These are phyloP conservation scores for Populus trichocarpa DNA, from an alignment of 441 rosid genomes.

Conservation along the genomic window DNA sequence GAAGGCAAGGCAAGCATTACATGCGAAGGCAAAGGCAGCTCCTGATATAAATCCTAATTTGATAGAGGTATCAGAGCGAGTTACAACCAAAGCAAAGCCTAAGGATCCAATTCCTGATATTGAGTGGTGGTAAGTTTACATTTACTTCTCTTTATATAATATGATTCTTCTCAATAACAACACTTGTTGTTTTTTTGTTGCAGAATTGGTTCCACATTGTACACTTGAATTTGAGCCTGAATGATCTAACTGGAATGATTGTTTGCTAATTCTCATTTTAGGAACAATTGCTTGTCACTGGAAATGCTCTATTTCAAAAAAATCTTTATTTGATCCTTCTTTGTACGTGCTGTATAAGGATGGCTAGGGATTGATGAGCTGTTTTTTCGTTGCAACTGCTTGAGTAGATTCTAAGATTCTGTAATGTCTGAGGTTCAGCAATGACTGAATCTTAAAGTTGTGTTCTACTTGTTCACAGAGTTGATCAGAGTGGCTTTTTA, in stretches of 20 bases:
- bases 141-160: not conserved
- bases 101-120: constrained; percentile 75
- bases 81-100: constrained; percentile 60
- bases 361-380: not conserved
- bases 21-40: constrained; percentile 78
- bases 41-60: constrained; percentile 90
- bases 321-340: not conserved
- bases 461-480: not conserved
- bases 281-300: not conserved
- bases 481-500: not conserved
- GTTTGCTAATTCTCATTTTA: not conserved
- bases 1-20: constrained; percentile 85
- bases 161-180: not conserved
- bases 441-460: not conserved
- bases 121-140: constrained; percentile 88
- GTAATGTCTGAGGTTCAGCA: not conserved
- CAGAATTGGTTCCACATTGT: not conserved
- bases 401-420: not conserved
- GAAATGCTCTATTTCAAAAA: not conserved
- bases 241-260: not conserved
- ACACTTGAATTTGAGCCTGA: not conserved
- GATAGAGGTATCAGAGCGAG: constrained; percentile 80
- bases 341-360: not conserved
- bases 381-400: not conserved
- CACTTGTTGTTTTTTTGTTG: not conserved